phyloP scores from a whole-genome alignment of 2,329 filamentous ascomycete species.

The Colletotrichum incanum region DNA sequence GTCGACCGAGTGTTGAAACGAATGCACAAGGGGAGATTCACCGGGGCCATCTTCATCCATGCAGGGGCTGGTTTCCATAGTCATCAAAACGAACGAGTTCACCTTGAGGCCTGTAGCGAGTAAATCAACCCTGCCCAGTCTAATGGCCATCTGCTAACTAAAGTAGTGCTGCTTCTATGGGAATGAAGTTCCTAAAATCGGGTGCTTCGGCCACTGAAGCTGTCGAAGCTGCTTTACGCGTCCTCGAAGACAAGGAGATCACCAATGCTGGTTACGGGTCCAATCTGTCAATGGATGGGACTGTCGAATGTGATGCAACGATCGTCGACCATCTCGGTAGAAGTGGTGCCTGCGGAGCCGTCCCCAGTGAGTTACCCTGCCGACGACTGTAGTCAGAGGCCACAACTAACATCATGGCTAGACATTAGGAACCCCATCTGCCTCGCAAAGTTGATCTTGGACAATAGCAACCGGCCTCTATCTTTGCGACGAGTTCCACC shows the following conservation, averaged over 20 bases:
- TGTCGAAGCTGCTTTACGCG: conserved; percentile 88
- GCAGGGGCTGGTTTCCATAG: conserved; percentile 97
- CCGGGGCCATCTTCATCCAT: conserved; percentile 92
- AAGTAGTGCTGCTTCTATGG: conserved; percentile 83
- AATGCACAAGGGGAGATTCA: conserved; percentile 52
- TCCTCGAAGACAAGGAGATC: conserved; percentile 93
- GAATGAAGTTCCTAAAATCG: conserved; percentile 84
- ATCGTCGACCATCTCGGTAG: conserved; percentile 92
- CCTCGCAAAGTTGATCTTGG: conserved; percentile 86
- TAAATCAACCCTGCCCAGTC: conserved; percentile 62
- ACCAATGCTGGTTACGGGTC: conserved; percentile 98
- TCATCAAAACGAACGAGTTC: conserved; percentile 84
- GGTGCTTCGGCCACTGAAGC: conserved; percentile 89
- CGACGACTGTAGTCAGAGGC: conserved; percentile 1
- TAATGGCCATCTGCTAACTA: conserved; percentile 2
- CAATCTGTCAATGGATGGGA: conserved; percentile 91
- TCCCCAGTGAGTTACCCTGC: conserved; percentile 77
- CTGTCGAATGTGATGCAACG: conserved; percentile 94
- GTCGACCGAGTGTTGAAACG: conserved; percentile 58
- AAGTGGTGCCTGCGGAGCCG: conserved; percentile 93
- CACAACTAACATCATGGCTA: conserved; percentile 54
- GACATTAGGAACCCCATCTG: conserved; percentile 95
- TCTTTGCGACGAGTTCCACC: conserved; percentile 91
- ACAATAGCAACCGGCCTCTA: conserved; percentile 82
- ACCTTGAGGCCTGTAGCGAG: conserved; percentile 91